Percentiles rank a stretch among this genome's conserved stretches.
phyloP scores from a whole-genome alignment of 257 asterid genomes.

The Solanum virginianum region DNA sequence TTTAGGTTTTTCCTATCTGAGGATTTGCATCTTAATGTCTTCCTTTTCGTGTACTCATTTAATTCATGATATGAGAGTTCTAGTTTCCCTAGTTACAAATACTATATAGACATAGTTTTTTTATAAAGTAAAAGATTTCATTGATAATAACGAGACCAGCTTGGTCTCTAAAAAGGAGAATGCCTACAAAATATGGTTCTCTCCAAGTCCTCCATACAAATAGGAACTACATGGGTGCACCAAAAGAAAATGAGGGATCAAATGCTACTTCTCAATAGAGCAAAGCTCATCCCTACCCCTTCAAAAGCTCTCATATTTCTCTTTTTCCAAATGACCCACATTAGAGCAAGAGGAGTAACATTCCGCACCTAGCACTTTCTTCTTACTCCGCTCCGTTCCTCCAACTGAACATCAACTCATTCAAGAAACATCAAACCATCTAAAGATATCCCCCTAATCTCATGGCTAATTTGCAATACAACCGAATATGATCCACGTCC shows the following conservation, averaged over 20 bases:
- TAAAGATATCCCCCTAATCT: background rate
- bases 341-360: background rate
- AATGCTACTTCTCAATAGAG: background rate
- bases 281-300: background rate
- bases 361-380: background rate
- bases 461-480: background rate
- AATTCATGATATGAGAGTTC: background rate
- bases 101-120: background rate
- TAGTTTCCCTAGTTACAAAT: background rate
- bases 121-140: background rate
- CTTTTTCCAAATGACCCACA: background rate
- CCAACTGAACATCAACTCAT: background rate
- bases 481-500: background rate
- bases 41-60: background rate
- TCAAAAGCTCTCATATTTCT: background rate
- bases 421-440: background rate
- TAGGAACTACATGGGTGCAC: background rate
- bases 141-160: background rate
- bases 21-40: background rate
- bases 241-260: background rate
- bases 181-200: background rate
- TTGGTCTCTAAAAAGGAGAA: background rate
- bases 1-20: background rate
- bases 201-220: background rate
- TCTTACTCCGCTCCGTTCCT: background rate